Percentiles rank a stretch among this genome's conserved stretches.
Conservation (phyloP, 495 filamentous ascomycete genomes). For the Immersiella caudata region DNA sequence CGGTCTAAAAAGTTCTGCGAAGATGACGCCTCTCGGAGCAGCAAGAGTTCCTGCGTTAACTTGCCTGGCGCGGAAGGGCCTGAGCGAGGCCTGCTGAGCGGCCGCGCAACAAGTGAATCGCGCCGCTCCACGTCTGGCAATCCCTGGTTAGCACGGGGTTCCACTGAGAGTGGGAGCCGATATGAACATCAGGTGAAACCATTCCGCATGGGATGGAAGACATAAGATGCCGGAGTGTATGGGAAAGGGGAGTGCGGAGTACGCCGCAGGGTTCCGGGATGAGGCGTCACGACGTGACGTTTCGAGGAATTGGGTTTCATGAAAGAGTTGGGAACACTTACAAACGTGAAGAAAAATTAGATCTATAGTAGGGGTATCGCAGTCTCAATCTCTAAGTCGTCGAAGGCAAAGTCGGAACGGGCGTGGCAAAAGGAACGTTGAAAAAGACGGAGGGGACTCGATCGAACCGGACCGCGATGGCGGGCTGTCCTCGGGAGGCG, state of each 20-base stretch:
- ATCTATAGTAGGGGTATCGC: conserved; percentile 48
- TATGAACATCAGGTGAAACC: neutral
- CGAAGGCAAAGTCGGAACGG: conserved; percentile 25
- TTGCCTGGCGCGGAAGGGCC: neutral
- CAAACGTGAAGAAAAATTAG: conserved; percentile 35
- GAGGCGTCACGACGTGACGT: neutral
- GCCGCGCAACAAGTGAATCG: neutral
- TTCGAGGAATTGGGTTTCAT: neutral
- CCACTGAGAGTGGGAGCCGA: neutral
- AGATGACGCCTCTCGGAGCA: neutral
- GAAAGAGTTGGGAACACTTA: conserved; percentile 30
- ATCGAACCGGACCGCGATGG: conserved; percentile 6
- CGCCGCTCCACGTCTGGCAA: neutral
- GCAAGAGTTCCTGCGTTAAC: neutral
- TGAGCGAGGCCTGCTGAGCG: neutral
- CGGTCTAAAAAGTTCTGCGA: neutral
- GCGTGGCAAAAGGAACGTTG: conserved; percentile 29
- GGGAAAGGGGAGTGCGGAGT: neutral
- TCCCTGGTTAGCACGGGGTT: neutral
- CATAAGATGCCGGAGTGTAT: neutral
- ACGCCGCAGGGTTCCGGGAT: neutral
- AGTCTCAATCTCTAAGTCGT: conserved; percentile 39
- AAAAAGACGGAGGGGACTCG: conserved; percentile 18
- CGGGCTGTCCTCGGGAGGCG: conserved; percentile 9
- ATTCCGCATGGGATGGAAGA: neutral